Base-by-base conservation (phyloP, 2,329 filamentous ascomycete genomes). In the Ciborinia camelliae region DNA sequence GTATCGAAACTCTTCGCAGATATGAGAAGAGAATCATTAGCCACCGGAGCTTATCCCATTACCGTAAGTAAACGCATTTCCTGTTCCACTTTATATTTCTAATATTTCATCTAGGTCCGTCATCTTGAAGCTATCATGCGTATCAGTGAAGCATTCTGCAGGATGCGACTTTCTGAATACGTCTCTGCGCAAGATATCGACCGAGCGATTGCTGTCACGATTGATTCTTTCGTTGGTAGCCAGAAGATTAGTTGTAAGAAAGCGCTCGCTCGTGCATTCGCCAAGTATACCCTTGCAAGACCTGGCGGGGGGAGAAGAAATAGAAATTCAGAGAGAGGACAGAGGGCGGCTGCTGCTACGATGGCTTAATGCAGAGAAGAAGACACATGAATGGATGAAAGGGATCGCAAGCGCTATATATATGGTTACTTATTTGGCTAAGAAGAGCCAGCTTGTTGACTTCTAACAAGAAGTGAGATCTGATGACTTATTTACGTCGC, bases 181-280 rank as follows among this genome's bases (percentile, higher is more conserved):
- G 97, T 94, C 78, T 89, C 90, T 7, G 80, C 90, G 1, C 86
- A 90, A 66, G 95, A 99, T 75, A 97, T 99, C 72, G 95, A 99
- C 78, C 91, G 95, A 51, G 95, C 95, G 65, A 99, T 99, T 74
- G 92, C 93, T 18, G 95, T 99, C 8, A 96, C 95, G 0, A 91
- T 99, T 2, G 93, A 98, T 70, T 96, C 91, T 64, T 99, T 99
- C 74, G 91, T 99, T 51, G 91, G 90, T 67, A 96, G 91, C 72
- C 95, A 99, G 77, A 99, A 99, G 81, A 87, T 98, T 73, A 96
- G 91, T 80, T 95, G 91, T 80, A 99, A 98, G 84, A 97, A 97
- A 82, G 92, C 95, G 20, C 84, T 99, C 52, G 90, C 92, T 0
- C 84, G 95, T 66, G 92, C 95, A 5, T 99, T 99, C 80, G 92